Base-by-base conservation (phyloP, 306 rosid genomes). In the Luffa acutangula region DNA sequence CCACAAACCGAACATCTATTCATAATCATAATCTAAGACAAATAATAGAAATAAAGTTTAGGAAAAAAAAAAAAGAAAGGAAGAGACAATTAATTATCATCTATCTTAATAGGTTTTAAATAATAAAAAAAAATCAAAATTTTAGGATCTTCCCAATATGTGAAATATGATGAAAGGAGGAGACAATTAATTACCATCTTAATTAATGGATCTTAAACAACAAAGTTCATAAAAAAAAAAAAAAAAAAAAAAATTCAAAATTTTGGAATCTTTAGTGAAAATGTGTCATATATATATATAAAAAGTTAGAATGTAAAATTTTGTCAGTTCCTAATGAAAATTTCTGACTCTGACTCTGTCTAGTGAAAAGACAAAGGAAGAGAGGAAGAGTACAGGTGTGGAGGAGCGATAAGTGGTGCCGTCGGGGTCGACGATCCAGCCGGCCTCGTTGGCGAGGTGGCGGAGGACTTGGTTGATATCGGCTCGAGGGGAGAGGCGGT, bases 381-480 rank as follows among this genome's bases (percentile, higher is more conserved):
- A 9, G 63, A 31, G 14, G 11, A 21, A 1, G 9, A 3, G 12
- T 21, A 37, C 52, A 17, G 46, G 25, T 21, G 45, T 0, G 52
- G 79, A n/a, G 60, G 89, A 70, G 67, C 84, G 89, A 69, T 78
- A 80, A 65, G 93, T 86, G 81, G 89, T 84, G 71, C 89, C 93
- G 76, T 89, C 88, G 3, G 79, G 87, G 18, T 67, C 69, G 3
- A 89, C 71, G 31, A 80, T 57, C 87, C 88, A 89, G 14, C 91
- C 91, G 3, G 91, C 93, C 54, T 86, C 91, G 3, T 20, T 80
- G 73, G 89, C 87, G 36, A 89, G 89, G 17, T 86, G 71, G 11
- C 86, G 86, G 51, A 87, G 89, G 42, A 89, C 89, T 82, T 86
- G 87, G 15, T 89, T 89, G 52, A 86, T 87, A 82, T 89, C 91